A percentile compares a stretch with the other conserved stretches of the same genome.
Evolutionary conservation across 2,329 filamentous ascomycete species (phyloP).

Genomic region (Aspergillus intermedius): DNA sequence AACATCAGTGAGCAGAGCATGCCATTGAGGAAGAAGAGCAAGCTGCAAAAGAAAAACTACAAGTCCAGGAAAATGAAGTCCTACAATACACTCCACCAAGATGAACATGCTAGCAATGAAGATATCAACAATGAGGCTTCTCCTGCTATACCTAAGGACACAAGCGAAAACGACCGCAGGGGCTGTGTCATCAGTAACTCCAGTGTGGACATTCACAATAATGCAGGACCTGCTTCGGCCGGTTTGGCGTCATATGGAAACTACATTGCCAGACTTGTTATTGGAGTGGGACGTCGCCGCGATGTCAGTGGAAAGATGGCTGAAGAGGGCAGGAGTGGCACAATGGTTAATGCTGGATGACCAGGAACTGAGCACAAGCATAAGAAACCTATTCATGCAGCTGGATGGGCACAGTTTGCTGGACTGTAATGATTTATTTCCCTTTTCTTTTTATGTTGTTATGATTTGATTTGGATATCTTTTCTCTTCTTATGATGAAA

Average conservation of each 20-base stretch:
- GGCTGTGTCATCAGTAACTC: slow-evolving; percentile 41
- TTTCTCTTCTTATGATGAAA: too few relatives aligned
- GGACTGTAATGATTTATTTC: slow-evolving; percentile 27
- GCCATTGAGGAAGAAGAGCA: slow-evolving; percentile 21
- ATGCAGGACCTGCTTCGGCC: slow-evolving; percentile 22
- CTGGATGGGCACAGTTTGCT: slow-evolving; percentile 43
- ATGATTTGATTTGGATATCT: not conserved
- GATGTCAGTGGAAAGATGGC: slow-evolving; percentile 44
- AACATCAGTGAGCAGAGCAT: slow-evolving; percentile 17
- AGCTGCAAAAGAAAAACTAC: slow-evolving; percentile 26
- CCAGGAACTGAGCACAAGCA: slow-evolving; percentile 10
- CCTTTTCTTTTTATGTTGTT: slow-evolving; percentile 1
- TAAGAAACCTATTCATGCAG: slow-evolving; percentile 26
- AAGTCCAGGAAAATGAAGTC: slow-evolving; percentile 22
- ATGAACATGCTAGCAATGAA: slow-evolving; percentile 21
- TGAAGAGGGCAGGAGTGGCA: slow-evolving; percentile 38
- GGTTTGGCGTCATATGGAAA: slow-evolving; percentile 34
- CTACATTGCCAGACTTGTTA: slow-evolving; percentile 38
- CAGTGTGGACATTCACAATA: slow-evolving; percentile 28
- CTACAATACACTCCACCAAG: slow-evolving; percentile 30
- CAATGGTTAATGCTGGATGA: slow-evolving; percentile 10
- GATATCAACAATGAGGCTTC: slow-evolving; percentile 8
- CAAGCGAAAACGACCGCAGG: slow-evolving; percentile 31
- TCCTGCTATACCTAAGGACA: slow-evolving; percentile 5
- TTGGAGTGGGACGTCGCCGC: slow-evolving; percentile 40